Evolutionary conservation across 345 rosid species (phyloP).

Genomic region (Salix koriyanagi): DNA sequence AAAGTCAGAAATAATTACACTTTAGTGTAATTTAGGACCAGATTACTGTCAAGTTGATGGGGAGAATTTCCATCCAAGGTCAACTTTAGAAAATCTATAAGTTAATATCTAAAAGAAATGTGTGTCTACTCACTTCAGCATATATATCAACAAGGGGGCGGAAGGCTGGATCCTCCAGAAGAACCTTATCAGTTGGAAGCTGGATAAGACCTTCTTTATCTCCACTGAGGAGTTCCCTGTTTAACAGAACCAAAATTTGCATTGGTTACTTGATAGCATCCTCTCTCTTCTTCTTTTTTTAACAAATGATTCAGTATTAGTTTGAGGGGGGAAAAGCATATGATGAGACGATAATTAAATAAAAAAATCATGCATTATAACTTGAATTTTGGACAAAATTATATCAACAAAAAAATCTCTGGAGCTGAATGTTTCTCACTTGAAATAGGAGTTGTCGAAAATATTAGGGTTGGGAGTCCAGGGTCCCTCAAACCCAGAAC

Average conservation of each 20-base stretch:
- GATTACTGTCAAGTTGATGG: neutral
- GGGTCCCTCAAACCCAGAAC: constrained; percentile 26
- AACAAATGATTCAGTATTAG: neutral
- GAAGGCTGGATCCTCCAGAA: constrained; percentile 20
- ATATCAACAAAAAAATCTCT: neutral
- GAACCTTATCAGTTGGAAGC: constrained; percentile 20
- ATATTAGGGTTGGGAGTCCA: constrained; percentile 25
- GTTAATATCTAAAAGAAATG: neutral
- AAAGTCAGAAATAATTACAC: neutral
- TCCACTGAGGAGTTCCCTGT: constrained; percentile 22
- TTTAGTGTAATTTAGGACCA: neutral
- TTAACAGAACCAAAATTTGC: neutral
- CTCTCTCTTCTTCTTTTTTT: neutral
- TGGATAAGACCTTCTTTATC: constrained; percentile 23
- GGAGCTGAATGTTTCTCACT: neutral
- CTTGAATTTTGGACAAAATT: neutral
- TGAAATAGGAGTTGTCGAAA: constrained; percentile 25
- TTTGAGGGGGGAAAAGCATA: neutral
- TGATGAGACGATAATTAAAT: neutral
- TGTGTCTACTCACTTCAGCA: constrained; percentile 10
- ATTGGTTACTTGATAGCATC: neutral
- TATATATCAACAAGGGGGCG: constrained; percentile 21
- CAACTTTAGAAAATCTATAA: neutral
- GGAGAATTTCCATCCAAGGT: neutral
- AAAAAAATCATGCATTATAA: neutral